Evolutionary conservation across 2,329 filamentous ascomycete genomes (phyloP).

Genomic region (Aspergillus puulaauensis): DNA sequence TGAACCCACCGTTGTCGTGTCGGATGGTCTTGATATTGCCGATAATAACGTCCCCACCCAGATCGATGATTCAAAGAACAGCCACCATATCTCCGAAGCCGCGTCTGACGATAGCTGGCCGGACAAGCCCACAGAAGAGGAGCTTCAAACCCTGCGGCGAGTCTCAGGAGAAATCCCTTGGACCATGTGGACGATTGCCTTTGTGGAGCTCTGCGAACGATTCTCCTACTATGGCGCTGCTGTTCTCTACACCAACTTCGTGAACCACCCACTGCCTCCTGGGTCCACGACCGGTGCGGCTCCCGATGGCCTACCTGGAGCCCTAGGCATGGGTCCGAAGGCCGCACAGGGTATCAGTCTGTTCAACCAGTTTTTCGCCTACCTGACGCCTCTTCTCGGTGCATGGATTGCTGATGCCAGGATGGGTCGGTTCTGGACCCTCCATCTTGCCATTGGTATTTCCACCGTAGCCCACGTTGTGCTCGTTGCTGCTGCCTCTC

Average conservation of each 20-base stretch:
- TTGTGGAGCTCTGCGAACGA: conserved; percentile 73
- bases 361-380: conserved; percentile 62
- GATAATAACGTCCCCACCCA: too few species aligned
- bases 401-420: conserved; percentile 67
- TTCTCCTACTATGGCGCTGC: conserved; percentile 76
- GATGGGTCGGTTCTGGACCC: conserved; percentile 68
- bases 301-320: conserved; percentile 42
- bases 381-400: conserved; percentile 59
- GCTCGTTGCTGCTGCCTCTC: conserved; percentile 64
- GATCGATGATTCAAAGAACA: too few species aligned
- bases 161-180: conserved; percentile 54
- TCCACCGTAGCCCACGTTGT: conserved; percentile 67
- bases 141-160: conserved; percentile 35
- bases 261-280: conserved; percentile 55
- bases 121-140: conserved; percentile 31
- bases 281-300: conserved; percentile 49
- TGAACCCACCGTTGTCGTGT: too few species aligned
- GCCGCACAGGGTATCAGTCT: conserved; percentile 49
- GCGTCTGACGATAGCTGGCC: too few species aligned
- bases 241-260: conserved; percentile 52
- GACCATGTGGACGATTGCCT: conserved; percentile 67
- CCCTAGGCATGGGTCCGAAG: conserved; percentile 59
- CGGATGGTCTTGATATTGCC: too few species aligned
- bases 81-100: too few species aligned
- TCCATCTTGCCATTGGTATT: conserved; percentile 63